Conservation (phyloP, 768 basidiomycete species). For the Mycena galopus region DNA sequence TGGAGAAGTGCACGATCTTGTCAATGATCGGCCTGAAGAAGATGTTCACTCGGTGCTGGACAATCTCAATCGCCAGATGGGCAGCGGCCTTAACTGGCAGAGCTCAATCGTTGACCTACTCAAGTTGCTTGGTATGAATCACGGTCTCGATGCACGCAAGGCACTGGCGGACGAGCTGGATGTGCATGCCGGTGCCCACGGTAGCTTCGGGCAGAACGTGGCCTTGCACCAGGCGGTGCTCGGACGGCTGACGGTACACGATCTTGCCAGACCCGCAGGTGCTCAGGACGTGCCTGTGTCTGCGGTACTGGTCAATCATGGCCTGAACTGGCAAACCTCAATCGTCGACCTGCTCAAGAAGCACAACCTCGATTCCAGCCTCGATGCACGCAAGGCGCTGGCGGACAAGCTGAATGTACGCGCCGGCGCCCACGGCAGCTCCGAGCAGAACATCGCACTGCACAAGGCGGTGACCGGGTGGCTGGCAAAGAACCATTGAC, state of each 20-base stretch:
- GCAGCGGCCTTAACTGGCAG: constrained; percentile 1
- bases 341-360: constrained; percentile 5
- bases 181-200: neutral
- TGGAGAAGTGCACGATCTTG: too few relatives aligned
- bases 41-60: neutral
- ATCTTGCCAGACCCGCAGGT: neutral
- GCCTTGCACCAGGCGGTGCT: neutral
- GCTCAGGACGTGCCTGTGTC: constrained; percentile 4
- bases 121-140: neutral
- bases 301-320: neutral
- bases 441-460: neutral
- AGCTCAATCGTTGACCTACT: neutral
- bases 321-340: constrained; percentile 1
- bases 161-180: neutral
- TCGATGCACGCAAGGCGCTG: neutral
- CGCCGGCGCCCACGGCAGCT: constrained; percentile 1
- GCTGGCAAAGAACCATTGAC: neutral
- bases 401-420: neutral
- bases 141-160: neutral
- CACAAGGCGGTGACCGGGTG: neutral
- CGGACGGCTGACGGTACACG: constrained; percentile 1
- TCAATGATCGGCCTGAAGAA: too few relatives aligned
- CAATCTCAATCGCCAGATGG: constrained; percentile 4
- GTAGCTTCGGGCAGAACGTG: constrained; percentile 3
- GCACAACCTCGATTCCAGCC: neutral